A percentile compares a stretch with the other conserved stretches of the same genome.
Evolutionary conservation across 129 eudicot species (phyloP).

Genomic region (Silybum marianum): DNA sequence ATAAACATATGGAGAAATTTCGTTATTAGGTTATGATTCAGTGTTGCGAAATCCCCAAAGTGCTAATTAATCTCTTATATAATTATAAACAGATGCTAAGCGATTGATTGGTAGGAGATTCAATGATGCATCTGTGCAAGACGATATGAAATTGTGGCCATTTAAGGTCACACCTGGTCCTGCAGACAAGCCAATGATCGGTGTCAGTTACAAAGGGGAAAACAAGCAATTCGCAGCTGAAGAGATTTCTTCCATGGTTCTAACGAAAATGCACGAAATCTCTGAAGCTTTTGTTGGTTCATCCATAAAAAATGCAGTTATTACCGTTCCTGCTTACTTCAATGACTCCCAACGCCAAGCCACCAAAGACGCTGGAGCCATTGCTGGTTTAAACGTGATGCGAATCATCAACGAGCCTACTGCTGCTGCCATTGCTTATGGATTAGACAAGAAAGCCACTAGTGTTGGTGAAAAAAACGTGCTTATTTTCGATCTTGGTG

Average conservation of each 20-base stretch:
- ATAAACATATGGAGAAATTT: neutral
- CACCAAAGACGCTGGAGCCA: constrained; percentile 48
- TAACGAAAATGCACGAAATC: constrained; percentile 41
- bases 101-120: constrained; percentile 20
- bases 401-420: constrained; percentile 50
- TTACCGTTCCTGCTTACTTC: constrained; percentile 48
- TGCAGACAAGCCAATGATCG: constrained; percentile 14
- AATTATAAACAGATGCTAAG: constrained; percentile 6
- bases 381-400: constrained; percentile 49
- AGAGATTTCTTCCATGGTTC: constrained; percentile 47
- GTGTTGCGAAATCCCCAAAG: neutral
- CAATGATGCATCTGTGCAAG: constrained; percentile 19
- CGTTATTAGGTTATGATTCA: neutral
- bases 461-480: constrained; percentile 45
- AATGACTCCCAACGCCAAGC: constrained; percentile 51
- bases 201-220: constrained; percentile 25
- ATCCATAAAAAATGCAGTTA: constrained; percentile 40
- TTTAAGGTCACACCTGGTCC: constrained; percentile 13
- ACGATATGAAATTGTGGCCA: constrained; percentile 18
- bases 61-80: neutral
- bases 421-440: constrained; percentile 53
- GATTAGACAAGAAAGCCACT: constrained; percentile 45
- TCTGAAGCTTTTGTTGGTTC: constrained; percentile 42
- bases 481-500: constrained; percentile 52
- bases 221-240: constrained; percentile 43